Base-by-base conservation (phyloP, 257 asterid genomes). In the Ajuga chamaepitys region DNA sequence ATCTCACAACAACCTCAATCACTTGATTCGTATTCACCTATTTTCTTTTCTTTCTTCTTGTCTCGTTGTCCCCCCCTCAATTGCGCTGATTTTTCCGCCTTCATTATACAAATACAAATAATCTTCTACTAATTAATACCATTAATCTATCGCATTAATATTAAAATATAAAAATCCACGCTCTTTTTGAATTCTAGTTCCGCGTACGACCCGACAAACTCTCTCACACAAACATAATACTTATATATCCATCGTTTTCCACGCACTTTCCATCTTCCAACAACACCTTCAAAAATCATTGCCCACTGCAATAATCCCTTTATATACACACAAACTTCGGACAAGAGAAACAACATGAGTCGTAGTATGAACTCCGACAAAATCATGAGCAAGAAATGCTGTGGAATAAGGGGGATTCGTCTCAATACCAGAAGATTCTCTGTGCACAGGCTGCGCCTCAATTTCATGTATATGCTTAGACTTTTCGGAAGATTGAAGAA, bases 151-250 rank as follows among this genome's bases (percentile, higher is more conserved):
- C 34, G 5, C 5, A 28, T 28, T 28, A 30, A 30, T 30, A 30
- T 30, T 30, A 30, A 30, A 56, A 8, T 30, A 14, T 14, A 37
- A 62, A 18, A 14, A 16, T 37, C 51, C 64, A 51, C 57, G 22
- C 58, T 55, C 35, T 40, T 22, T 60, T 28, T 34, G 44, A 59
- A 41, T 41, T 9, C 45, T 5, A 21, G 13, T 65, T 70, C 58
- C 75, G 75, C 75, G 75, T 76, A 76, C 38, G 74, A 70, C 77
- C 60, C 73, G 52, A 64, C 73, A 70, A 52, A 50, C 41, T 37
- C 70, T n/a, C n/a, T n/a, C n/a, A n/a, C n/a, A n/a, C n/a, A n/a
- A n/a, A n/a, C n/a, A n/a, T n/a, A n/a, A n/a, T n/a, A n/a, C n/a
- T 48, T 13, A 35, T 44, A 61, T 16, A 57, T 7, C 70, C 71